These are phyloP conservation scores for Cytidiella melzeri DNA, from an alignment of 768 basidiomycete species.

Conservation along the genomic window DNA sequence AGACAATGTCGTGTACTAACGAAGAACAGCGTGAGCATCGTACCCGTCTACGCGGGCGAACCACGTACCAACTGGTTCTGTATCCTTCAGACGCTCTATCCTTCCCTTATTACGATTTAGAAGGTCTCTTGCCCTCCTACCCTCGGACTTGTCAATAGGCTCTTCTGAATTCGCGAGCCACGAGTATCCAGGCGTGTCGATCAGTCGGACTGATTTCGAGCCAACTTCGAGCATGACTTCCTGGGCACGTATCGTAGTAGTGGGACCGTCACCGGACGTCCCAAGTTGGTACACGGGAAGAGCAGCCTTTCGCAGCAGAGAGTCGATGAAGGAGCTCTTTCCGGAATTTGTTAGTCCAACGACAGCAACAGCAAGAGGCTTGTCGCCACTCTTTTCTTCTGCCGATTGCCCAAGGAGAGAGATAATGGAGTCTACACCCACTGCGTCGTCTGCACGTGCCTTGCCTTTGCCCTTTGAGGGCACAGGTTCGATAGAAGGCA, in stretches of 20 bases:
- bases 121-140: conserved; percentile 56
- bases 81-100: conserved; percentile 82
- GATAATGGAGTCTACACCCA: conserved; percentile 52
- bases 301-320: conserved; percentile 47
- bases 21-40: not conserved
- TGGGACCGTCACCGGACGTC: conserved; percentile 50
- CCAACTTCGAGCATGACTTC: conserved; percentile 47
- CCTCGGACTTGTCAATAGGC: conserved; percentile 33
- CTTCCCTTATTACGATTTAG: conserved; percentile 74
- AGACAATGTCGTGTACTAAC: conserved; percentile 62
- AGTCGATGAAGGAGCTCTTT: conserved; percentile 83
- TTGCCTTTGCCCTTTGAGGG: conserved; percentile 40
- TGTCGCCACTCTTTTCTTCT: conserved; percentile 38
- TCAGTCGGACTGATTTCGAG: conserved; percentile 51
- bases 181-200: conserved; percentile 87
- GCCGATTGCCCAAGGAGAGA: conserved; percentile 42
- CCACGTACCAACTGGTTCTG: conserved; percentile 57
- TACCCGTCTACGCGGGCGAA: conserved; percentile 10
- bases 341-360: conserved; percentile 82
- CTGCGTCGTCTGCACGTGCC: conserved; percentile 46
- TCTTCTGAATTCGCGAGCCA: conserved; percentile 40
- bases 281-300: conserved; percentile 51
- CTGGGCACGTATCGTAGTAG: conserved; percentile 67
- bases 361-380: conserved; percentile 63
- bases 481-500: conserved; percentile 35